These are phyloP conservation scores for Penicillium argentinense DNA, from an alignment of 495 filamentous ascomycete species.

Conservation along the genomic window DNA sequence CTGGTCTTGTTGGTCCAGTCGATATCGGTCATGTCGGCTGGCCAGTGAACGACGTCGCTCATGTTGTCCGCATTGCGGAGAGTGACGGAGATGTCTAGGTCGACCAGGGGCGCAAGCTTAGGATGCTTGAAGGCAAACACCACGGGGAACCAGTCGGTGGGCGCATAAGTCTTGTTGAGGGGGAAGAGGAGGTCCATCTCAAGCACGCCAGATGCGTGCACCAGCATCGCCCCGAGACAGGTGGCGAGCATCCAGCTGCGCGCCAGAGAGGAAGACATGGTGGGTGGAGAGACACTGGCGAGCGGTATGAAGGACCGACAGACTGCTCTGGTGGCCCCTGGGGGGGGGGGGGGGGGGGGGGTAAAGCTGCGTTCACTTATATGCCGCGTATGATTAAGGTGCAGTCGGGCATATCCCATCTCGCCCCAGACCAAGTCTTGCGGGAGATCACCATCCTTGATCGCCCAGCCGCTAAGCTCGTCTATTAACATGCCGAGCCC, in stretches of 20 bases:
- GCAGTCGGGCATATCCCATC: no score
- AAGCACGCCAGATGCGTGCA: slow-evolving; percentile 10
- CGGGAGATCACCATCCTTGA: no score
- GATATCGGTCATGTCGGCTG: background rate
- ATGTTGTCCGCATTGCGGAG: slow-evolving; percentile 3
- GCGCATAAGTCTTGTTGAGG: slow-evolving; percentile 42
- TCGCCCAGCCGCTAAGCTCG: no score
- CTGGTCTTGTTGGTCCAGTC: slow-evolving; percentile 9
- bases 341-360: no score
- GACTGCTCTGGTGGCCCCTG: background rate
- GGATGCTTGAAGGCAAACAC: slow-evolving; percentile 40
- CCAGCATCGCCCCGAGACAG: slow-evolving; percentile 5
- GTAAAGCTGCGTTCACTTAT: no score
- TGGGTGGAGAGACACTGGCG: background rate
- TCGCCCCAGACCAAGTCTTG: no score
- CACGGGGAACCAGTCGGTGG: slow-evolving; percentile 29
- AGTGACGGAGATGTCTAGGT: slow-evolving; percentile 13
- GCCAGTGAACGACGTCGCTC: background rate
- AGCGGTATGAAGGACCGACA: background rate
- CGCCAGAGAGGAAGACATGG: slow-evolving; percentile 3
- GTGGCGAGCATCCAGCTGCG: slow-evolving; percentile 12
- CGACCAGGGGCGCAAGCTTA: slow-evolving; percentile 19
- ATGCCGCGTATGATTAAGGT: no score
- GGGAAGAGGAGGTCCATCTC: slow-evolving; percentile 43
- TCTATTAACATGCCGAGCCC: no score